These are phyloP conservation scores for Leccinum pseudoinsigne DNA, from an alignment of 1,284 basidiomycete species.

Conservation along the genomic window DNA sequence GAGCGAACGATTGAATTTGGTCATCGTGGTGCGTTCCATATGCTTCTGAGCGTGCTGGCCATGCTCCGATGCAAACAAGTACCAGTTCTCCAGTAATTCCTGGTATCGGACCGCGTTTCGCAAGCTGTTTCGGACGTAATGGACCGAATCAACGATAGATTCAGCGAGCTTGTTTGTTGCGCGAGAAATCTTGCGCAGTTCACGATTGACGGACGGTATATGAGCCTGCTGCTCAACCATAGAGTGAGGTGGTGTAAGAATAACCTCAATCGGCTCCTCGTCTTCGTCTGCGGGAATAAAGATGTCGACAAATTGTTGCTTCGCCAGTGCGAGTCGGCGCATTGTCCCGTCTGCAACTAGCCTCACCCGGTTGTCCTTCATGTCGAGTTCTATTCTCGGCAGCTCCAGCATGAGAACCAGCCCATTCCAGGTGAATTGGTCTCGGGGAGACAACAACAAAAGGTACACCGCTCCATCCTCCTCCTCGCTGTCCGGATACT, in stretches of 20 bases:
- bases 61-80: constrained; percentile 94
- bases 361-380: constrained; percentile 82
- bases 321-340: constrained; percentile 74
- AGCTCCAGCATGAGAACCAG: constrained; percentile 76
- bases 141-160: constrained; percentile 89
- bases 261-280: constrained; percentile 47
- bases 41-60: constrained; percentile 86
- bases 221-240: constrained; percentile 90
- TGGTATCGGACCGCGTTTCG: constrained; percentile 67
- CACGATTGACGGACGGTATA: constrained; percentile 85
- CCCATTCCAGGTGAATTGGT: constrained; percentile 94
- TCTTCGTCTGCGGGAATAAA: constrained; percentile 65
- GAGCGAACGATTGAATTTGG: constrained; percentile 80
- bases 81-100: constrained; percentile 96
- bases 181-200: constrained; percentile 88
- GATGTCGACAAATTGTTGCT: constrained; percentile 73
- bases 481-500: constrained; percentile 50
- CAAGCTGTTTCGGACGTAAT: constrained; percentile 75
- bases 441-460: constrained; percentile 84
- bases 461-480: constrained; percentile 71
- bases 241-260: constrained; percentile 52
- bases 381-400: constrained; percentile 72
- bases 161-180: constrained; percentile 91
- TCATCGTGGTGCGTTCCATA: constrained; percentile 74
- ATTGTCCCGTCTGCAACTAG: constrained; percentile 89